Base-by-base conservation (phyloP, 257 asterid species). In the Rhazya stricta region DNA sequence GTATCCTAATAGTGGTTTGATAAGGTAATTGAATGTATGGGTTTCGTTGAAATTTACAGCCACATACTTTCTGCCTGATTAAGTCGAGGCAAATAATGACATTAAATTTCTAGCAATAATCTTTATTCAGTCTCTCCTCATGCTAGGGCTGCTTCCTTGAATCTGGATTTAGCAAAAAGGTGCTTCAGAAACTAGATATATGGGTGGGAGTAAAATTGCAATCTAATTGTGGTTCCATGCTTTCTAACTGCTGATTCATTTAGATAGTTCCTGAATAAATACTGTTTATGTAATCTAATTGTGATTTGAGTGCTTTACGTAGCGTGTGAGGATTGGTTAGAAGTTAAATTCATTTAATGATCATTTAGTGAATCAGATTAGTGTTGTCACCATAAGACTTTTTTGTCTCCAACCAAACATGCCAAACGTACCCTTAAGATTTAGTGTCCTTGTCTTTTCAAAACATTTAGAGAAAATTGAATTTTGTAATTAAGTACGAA, bases 1-100 rank as follows among this genome's bases (percentile, higher is more conserved):
- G 91, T 89, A 75, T 85, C 99, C 99, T 66, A 82, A 86, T 79
- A 92, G 91, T 83, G 79, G 81, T 75, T 79, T 79, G 81, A 85
- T 95, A 80, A 91, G 99, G 99, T 92, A 87, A 69, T 63, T 13
- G 19, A 58, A 71, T 13, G 30, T 6, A 18, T 73, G 27, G 29
- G 42, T 36, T 54, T 37, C n/a, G 7, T 37, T 39, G 21, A 13
- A 15, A 12, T 21, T 74, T 27, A 18, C 51, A 7, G 53, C 7
- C 23, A 39, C 25, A 43, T 60, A 23, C 30, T 34, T 4, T 25
- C 9, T 51, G 73, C 30, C 30, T 18, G 42, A 27, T 75, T 45
- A 39, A 32, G 42, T 50, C 46, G 51, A 27, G 41, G 19, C 39
- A 5, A 25, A 58, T 41, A 39, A 18, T 9, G 29, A 73, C 42